Evolutionary conservation across 495 filamentous ascomycete species (phyloP).

Genomic region (Corynascus novoguineensis): DNA sequence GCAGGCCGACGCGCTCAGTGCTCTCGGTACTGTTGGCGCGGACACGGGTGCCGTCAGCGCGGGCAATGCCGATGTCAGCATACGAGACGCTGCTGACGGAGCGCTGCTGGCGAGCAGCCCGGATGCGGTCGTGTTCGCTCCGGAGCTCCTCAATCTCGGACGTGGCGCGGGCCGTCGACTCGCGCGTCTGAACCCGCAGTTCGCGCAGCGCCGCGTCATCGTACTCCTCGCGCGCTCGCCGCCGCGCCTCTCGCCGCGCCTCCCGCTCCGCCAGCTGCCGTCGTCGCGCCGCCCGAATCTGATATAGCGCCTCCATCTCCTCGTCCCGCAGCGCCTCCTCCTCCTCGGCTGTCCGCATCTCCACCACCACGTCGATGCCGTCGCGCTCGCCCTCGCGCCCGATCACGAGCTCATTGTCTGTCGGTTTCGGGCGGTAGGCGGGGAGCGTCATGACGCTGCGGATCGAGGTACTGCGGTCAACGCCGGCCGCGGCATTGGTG

Average conservation of each 20-base stretch:
- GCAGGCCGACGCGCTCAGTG: slow-evolving; percentile 60
- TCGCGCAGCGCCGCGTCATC: slow-evolving; percentile 59
- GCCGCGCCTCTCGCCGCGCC: slow-evolving; percentile 56
- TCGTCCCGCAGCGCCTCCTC: slow-evolving; percentile 79
- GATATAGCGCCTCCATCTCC: slow-evolving; percentile 89
- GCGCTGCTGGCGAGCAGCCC: slow-evolving; percentile 59
- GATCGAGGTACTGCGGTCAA: slow-evolving; percentile 80
- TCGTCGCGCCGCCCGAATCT: slow-evolving; percentile 75
- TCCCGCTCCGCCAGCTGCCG: slow-evolving; percentile 72
- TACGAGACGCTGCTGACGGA: slow-evolving; percentile 82
- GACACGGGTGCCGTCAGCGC: slow-evolving; percentile 83
- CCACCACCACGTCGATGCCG: slow-evolving; percentile 87
- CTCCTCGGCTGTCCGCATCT: slow-evolving; percentile 52
- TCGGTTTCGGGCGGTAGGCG: slow-evolving; percentile 61
- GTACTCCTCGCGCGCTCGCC: slow-evolving; percentile 64
- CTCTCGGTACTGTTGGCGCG: slow-evolving; percentile 75
- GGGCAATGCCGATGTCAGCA: slow-evolving; percentile 74
- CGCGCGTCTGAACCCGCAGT: slow-evolving; percentile 42
- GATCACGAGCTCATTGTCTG: slow-evolving; percentile 75
- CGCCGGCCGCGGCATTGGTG: slow-evolving; percentile 34
- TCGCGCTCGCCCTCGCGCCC: slow-evolving; percentile 86
- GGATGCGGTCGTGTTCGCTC: slow-evolving; percentile 60
- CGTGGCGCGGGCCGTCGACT: slow-evolving; percentile 31
- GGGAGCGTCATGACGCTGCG: slow-evolving; percentile 91
- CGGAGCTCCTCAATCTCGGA: slow-evolving; percentile 49